Conservation (phyloP, 2,329 filamentous ascomycete genomes). For the Sarocladiaceae sp. region DNA sequence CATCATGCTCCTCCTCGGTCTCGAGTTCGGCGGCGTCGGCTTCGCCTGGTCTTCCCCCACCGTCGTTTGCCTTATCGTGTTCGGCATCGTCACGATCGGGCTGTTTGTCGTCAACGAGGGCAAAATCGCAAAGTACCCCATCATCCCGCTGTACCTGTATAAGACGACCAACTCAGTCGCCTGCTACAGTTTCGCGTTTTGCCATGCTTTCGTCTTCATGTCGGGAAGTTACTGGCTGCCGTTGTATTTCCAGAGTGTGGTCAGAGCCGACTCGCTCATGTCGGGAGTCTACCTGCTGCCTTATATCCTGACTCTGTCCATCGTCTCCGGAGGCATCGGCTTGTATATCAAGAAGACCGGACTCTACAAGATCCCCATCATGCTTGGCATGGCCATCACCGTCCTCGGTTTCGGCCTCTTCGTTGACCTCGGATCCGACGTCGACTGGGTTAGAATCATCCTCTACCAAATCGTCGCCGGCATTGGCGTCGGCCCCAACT, state of each 20-base stretch:
- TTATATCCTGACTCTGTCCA: conserved; percentile 59
- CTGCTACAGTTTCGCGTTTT: conserved; percentile 59
- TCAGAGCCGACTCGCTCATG: conserved; percentile 60
- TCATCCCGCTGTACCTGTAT: conserved; percentile 73
- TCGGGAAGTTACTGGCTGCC: conserved; percentile 74
- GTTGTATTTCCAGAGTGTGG: conserved; percentile 75
- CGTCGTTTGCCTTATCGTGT: conserved; percentile 71
- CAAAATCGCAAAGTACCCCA: conserved; percentile 66
- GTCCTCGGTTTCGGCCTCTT: conserved; percentile 60
- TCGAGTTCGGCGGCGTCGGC: conserved; percentile 74
- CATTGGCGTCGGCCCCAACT: conserved; percentile 60
- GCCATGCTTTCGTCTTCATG: conserved; percentile 73
- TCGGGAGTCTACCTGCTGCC: conserved; percentile 72
- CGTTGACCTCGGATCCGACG: conserved; percentile 52
- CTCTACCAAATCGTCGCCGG: conserved; percentile 58
- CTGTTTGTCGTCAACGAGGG: conserved; percentile 70
- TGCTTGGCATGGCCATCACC: conserved; percentile 50
- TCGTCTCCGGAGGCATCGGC: conserved; percentile 53
- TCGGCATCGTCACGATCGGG: conserved; percentile 56
- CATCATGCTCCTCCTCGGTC: conserved; percentile 78
- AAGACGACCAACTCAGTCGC: conserved; percentile 58
- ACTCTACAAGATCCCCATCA: conserved; percentile 56
- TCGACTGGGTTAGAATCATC: conserved; percentile 50
- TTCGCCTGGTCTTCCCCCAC: conserved; percentile 70
- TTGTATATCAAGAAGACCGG: conserved; percentile 58